Evolutionary conservation across 1,284 basidiomycete species (phyloP), one percentile per base, ranked within the genome.

Genomic region (Xerocomus cyaneibrunnescens): DNA sequence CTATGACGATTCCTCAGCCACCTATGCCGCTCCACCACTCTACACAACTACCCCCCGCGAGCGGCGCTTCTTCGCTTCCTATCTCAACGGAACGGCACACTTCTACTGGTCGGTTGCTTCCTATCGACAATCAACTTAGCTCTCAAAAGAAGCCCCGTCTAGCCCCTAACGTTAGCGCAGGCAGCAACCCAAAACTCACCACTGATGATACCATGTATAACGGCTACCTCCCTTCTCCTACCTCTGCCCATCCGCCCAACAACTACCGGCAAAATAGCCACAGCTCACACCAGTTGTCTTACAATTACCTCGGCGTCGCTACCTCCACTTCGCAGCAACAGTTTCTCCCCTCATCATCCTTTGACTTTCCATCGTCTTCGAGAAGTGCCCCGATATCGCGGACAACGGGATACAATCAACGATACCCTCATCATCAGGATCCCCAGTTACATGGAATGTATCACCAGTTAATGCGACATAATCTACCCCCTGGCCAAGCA

Each of bases 1-100:
- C 69, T 1, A 68, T 71, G 66, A 52, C 67, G 8, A 70, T 67
- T 35, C 66, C 66, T 28, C 69, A 69, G 7, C 69, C 69, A 23
- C 69, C 65, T 4, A 68, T 70, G 55, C 64, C 67, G 2, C 56
- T 66, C 14, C 69, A 67, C 35, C 62, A 66, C 31, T 60, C 68
- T 7, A 42, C 65, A 5, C 68, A 68, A 41, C 47, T 66, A 22
- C 54, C 67, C 2, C 46, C 59, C 4, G 37, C 50, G 46, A 39
- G 50, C 16, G 41, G 55, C 6, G 52, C 45, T n/a, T 56, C 67
- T 17, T 57, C 66, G 27, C 62, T 71, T 49, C 66, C 69, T 17
- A 38, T 71, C 34, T 67, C 65, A 54, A 71, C 65, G 13, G 65
- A 67, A 48, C 60, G 65, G 4, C 68, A 69, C 41, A 59, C 66